Evolutionary conservation across 2,329 filamentous ascomycete species (phyloP).

Genomic region (Colletotrichum liriopes): DNA sequence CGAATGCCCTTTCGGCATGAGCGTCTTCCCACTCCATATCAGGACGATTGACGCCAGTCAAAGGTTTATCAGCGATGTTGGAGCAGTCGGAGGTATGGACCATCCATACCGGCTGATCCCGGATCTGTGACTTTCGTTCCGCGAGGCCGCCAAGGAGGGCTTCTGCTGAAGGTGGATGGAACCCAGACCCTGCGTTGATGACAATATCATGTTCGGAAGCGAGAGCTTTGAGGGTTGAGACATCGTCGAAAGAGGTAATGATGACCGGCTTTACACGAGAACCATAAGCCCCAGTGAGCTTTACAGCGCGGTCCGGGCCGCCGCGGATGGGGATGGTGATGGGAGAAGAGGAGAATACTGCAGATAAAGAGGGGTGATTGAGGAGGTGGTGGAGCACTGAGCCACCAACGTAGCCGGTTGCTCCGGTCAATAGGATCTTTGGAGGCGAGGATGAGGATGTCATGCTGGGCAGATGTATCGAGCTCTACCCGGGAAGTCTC

Average conservation of each 20-base stretch:
- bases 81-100: conserved; percentile 44
- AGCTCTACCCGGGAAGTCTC: not conserved
- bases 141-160: conserved; percentile 55
- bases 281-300: conserved; percentile 29
- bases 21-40: conserved; percentile 42
- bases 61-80: conserved; percentile 44
- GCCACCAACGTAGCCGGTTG: conserved; percentile 45
- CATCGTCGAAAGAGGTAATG: conserved; percentile 41
- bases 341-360: conserved; percentile 22
- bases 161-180: conserved; percentile 51
- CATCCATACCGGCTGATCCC: conserved; percentile 36
- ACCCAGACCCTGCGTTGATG: conserved; percentile 55
- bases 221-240: conserved; percentile 19
- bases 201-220: conserved; percentile 49
- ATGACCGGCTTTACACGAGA: conserved; percentile 28
- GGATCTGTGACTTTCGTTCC: conserved; percentile 44
- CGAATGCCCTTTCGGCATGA: conserved; percentile 18
- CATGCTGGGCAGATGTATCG: not conserved
- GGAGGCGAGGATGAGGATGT: not conserved
- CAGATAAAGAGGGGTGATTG: conserved; percentile 4
- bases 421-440: conserved; percentile 41
- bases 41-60: conserved; percentile 35
- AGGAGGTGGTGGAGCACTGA: conserved; percentile 43
- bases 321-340: conserved; percentile 32
- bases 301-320: conserved; percentile 18